phyloP scores from a whole-genome alignment of 768 basidiomycete genomes.

The Pleurotus tuber-regium region DNA sequence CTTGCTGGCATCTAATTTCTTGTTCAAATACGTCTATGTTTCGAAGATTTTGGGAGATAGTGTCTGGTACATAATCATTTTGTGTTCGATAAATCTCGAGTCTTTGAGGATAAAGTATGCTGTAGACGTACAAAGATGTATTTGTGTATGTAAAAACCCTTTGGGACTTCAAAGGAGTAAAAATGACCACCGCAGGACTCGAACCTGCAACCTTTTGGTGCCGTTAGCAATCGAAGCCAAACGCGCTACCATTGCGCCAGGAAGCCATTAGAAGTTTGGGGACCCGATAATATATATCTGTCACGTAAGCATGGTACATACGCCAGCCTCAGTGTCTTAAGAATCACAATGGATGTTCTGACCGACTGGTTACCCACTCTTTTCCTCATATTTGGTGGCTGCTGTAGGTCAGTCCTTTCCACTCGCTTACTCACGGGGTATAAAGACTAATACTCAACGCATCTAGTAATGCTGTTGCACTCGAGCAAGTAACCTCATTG shows the following conservation, averaged over 20 bases:
- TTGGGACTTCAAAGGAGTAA: conserved; percentile 15
- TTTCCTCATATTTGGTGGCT: conserved; percentile 83
- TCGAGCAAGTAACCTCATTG: conserved; percentile 68
- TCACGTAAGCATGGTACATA: not conserved
- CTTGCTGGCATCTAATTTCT: not conserved
- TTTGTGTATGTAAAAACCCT: not conserved
- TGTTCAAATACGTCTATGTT: not conserved
- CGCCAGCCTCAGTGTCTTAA: not conserved
- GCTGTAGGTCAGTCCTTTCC: conserved; percentile 59
- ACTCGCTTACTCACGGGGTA: conserved; percentile 5
- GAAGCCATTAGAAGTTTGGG: too few species aligned
- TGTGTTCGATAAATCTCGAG: not conserved
- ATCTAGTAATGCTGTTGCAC: conserved; percentile 73
- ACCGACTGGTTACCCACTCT: conserved; percentile 63
- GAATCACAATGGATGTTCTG: conserved; percentile 5
- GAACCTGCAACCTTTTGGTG: conserved; percentile 96
- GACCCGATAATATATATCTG: too few species aligned
- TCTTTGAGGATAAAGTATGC: too few species aligned
- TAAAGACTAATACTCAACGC: too few species aligned
- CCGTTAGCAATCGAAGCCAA: conserved; percentile 65
- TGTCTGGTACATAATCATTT: not conserved
- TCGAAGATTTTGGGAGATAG: not conserved
- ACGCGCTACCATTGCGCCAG: conserved; percentile 72
- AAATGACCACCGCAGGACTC: conserved; percentile 89
- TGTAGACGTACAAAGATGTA: too few species aligned